These are phyloP conservation scores for Croton setiger DNA, from an alignment of 441 rosid species.

Conservation along the genomic window DNA sequence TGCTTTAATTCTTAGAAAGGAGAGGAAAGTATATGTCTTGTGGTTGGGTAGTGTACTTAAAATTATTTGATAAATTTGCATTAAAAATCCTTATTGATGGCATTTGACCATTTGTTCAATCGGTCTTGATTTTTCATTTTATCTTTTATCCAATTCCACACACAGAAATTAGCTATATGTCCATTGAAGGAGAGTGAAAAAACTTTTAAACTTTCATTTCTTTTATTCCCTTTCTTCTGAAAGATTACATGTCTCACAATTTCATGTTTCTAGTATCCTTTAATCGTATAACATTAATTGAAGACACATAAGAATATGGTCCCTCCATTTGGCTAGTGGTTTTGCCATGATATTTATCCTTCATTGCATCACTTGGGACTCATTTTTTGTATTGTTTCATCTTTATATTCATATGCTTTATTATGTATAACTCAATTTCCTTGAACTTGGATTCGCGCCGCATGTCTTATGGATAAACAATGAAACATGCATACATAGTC, in stretches of 20 bases:
- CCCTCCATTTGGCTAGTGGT: not conserved
- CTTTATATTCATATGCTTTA: slow-evolving; percentile 6
- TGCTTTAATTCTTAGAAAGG: not conserved
- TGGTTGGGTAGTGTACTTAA: not conserved
- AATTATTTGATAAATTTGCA: not conserved
- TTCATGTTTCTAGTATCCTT: not conserved
- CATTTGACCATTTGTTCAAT: not conserved
- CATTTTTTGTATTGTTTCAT: not conserved
- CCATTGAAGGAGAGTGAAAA: too few species aligned
- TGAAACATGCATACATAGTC: not conserved
- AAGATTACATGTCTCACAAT: not conserved
- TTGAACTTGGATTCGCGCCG: not conserved
- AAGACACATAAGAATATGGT: not conserved
- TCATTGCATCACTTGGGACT: not conserved
- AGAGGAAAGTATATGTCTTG: not conserved
- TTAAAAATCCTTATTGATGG: not conserved
- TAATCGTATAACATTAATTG: not conserved
- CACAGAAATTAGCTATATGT: too few species aligned
- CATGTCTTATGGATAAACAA: not conserved
- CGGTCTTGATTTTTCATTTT: not conserved
- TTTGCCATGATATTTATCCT: not conserved
- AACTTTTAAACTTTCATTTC: not conserved
- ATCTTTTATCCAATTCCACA: not conserved
- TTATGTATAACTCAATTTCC: not conserved
- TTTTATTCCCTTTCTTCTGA: not conserved